Conservation (phyloP, 108 stramenopile species). For the Aurantiochytrium sp. region DNA sequence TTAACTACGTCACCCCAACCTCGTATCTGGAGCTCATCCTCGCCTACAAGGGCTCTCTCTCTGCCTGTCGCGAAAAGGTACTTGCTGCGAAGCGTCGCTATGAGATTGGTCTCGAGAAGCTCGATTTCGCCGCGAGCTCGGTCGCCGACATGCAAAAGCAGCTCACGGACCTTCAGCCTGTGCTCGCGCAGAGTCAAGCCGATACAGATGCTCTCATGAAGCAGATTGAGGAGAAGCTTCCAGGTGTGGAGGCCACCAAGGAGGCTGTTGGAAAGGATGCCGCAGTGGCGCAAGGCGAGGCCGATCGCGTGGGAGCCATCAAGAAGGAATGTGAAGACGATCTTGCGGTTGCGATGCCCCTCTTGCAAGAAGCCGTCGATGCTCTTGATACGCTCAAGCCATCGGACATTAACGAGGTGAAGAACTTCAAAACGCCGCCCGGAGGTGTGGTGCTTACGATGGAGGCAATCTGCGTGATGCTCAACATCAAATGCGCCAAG, state of each 20-base stretch:
- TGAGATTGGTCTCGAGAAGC: constrained; percentile 48
- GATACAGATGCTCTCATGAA: constrained; percentile 51
- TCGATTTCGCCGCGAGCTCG: constrained; percentile 41
- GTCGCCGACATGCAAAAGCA: constrained; percentile 39
- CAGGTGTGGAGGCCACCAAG: constrained; percentile 46
- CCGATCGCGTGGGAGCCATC: constrained; percentile 31
- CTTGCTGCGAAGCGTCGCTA: constrained; percentile 29
- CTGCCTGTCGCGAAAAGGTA: constrained; percentile 34
- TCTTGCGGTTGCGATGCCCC: constrained; percentile 57
- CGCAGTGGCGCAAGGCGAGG: constrained; percentile 36
- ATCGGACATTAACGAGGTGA: constrained; percentile 48
- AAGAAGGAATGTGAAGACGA: constrained; percentile 47
- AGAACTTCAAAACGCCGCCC: constrained; percentile 53
- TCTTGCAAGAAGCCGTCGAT: constrained; percentile 43
- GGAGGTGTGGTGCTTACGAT: constrained; percentile 35
- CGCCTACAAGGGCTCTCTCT: constrained; percentile 50
- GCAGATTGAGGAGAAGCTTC: constrained; percentile 50
- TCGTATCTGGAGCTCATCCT: constrained; percentile 55
- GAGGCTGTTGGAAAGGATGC: constrained; percentile 47
- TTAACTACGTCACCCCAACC: constrained; percentile 62
- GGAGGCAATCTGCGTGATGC: constrained; percentile 56
- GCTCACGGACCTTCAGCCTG: constrained; percentile 50
- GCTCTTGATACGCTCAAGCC: constrained; percentile 47
- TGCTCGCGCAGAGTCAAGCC: constrained; percentile 26
- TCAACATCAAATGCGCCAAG: constrained; percentile 42